Conservation (phyloP, 495 filamentous ascomycete genomes). For the Xylaria sp. region DNA sequence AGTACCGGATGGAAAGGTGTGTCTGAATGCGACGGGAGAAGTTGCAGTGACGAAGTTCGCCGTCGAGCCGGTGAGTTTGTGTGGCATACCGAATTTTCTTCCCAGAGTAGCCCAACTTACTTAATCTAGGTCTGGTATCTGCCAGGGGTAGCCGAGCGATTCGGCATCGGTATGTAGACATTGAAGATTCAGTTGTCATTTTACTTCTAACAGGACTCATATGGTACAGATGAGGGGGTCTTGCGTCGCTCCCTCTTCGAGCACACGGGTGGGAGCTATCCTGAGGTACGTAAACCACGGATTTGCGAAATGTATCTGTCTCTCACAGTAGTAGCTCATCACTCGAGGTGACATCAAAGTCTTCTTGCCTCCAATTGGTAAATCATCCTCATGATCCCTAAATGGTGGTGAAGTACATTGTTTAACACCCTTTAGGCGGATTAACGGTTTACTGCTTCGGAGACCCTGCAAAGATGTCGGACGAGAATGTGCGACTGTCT, state of each 20-base stretch:
- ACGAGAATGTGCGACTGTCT: constrained; percentile 82
- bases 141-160: constrained; percentile 91
- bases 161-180: constrained; percentile 75
- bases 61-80: constrained; percentile 73
- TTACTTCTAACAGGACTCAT: constrained; percentile 6
- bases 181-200: background rate
- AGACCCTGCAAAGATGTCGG: constrained; percentile 89
- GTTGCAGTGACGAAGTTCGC: constrained; percentile 96
- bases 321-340: constrained; percentile 66
- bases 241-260: constrained; percentile 90
- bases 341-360: constrained; percentile 93
- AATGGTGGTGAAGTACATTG: constrained; percentile 31
- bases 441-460: constrained; percentile 98
- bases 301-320: constrained; percentile 29
- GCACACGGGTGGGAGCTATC: constrained; percentile 91
- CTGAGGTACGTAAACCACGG: constrained; percentile 58
- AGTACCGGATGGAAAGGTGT: constrained; percentile 88
- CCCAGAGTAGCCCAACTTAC: background rate
- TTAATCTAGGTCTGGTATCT: constrained; percentile 81
- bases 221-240: constrained; percentile 74
- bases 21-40: constrained; percentile 81
- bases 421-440: constrained; percentile 66
- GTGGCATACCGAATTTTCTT: constrained; percentile 24
- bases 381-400: constrained; percentile 12
- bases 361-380: constrained; percentile 90